phyloP scores from a whole-genome alignment of 2,329 filamentous ascomycete genomes.

The Acephala macrosclerotiorum region DNA sequence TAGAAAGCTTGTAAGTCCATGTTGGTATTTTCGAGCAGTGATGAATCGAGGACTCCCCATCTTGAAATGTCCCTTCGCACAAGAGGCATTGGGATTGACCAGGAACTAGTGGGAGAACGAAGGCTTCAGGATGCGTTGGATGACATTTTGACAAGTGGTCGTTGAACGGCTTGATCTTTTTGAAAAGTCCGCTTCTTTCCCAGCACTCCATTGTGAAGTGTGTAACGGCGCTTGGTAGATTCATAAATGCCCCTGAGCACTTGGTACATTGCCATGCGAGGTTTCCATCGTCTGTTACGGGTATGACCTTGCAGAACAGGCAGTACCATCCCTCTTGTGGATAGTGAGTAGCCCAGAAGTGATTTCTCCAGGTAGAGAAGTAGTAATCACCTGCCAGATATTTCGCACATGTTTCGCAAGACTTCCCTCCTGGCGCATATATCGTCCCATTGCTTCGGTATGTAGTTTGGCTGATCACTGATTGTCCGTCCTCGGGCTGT shows the following conservation, averaged over 20 bases:
- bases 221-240: not conserved
- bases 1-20: not conserved
- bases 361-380: not conserved
- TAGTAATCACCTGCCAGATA: not conserved
- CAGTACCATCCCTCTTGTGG: conserved; percentile 3
- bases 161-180: not conserved
- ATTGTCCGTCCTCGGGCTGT: not conserved
- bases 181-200: not conserved
- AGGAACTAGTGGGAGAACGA: not conserved
- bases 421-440: not conserved
- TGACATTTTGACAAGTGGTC: not conserved
- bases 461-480: not conserved
- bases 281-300: not conserved
- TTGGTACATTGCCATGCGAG: not conserved
- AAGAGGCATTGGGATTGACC: not conserved
- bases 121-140: not conserved
- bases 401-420: not conserved
- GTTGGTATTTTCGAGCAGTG: not conserved
- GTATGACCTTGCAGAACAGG: not conserved
- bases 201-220: not conserved
- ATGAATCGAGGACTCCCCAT: not conserved
- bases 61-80: not conserved
- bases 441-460: not conserved
- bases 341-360: not conserved
- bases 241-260: not conserved